Conservation (phyloP, 331 rosid genomes). For the Quercus phellos region DNA sequence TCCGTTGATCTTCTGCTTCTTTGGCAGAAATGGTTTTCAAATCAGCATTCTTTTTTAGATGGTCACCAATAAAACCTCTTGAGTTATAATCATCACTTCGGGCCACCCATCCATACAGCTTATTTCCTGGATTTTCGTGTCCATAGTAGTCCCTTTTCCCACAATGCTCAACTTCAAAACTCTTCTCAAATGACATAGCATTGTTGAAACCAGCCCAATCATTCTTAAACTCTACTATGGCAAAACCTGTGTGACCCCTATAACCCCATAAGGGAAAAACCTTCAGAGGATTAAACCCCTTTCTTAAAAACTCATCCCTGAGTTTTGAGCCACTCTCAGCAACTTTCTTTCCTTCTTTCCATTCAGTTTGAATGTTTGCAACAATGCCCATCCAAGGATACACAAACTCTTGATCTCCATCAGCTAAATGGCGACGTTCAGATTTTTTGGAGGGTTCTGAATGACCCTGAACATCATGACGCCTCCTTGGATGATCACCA, state of each 20-base stretch:
- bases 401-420: constrained; percentile 45
- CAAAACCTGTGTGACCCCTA: constrained; percentile 67
- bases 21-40: constrained; percentile 66
- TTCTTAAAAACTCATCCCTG: constrained; percentile 40
- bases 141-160: constrained; percentile 54
- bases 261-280: constrained; percentile 61
- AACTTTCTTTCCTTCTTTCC: constrained; percentile 39
- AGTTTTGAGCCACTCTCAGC: constrained; percentile 66
- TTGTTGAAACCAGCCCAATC: constrained; percentile 71
- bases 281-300: constrained; percentile 66
- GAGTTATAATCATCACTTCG: constrained; percentile 52
- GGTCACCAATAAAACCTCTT: constrained; percentile 33
- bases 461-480: background rate
- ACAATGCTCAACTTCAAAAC: constrained; percentile 37
- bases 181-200: constrained; percentile 63
- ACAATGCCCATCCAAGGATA: constrained; percentile 74
- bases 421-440: background rate
- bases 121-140: constrained; percentile 29
- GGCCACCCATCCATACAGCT: constrained; percentile 80
- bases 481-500: constrained; percentile 17
- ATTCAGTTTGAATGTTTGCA: constrained; percentile 60
- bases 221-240: constrained; percentile 50
- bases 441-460: background rate
- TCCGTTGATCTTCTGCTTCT: constrained; percentile 63
- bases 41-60: constrained; percentile 59